Evolutionary conservation across 805 yeast species (phyloP).

Genomic region (Kockiozyma suomiensis): DNA sequence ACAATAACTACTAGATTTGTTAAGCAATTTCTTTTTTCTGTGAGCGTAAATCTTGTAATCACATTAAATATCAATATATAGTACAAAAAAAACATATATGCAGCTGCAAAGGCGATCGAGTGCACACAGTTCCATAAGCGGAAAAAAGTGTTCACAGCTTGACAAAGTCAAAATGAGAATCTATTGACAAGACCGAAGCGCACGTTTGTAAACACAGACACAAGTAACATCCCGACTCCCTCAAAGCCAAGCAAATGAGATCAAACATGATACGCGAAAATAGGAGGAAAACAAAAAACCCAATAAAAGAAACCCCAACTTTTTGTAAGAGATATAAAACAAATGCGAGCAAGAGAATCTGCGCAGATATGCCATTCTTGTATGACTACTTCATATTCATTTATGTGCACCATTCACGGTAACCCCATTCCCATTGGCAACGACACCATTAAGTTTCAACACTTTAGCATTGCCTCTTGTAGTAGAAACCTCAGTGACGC

Average conservation of each 20-base stretch:
- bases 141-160: too few species aligned
- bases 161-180: too few species aligned
- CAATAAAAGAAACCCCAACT: neutral
- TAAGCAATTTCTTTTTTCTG: neutral
- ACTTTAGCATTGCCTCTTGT: neutral
- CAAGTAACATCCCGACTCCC: neutral
- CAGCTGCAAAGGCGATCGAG: neutral
- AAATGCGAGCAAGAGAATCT: too few species aligned
- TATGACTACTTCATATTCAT: neutral
- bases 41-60: neutral
- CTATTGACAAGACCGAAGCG: neutral
- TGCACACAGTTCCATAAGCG: too few species aligned
- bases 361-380: too few species aligned
- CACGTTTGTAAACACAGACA: neutral
- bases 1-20: neutral
- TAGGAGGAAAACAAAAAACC: neutral
- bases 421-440: conserved; percentile 4
- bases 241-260: neutral
- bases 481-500: neutral
- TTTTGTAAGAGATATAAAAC: too few species aligned
- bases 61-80: neutral
- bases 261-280: neutral
- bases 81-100: neutral
- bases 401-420: neutral
- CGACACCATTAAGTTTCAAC: neutral